These are phyloP conservation scores for Linnemannia elongata DNA, from an alignment of 192 early-diverging fungal genomes.

Conservation along the genomic window DNA sequence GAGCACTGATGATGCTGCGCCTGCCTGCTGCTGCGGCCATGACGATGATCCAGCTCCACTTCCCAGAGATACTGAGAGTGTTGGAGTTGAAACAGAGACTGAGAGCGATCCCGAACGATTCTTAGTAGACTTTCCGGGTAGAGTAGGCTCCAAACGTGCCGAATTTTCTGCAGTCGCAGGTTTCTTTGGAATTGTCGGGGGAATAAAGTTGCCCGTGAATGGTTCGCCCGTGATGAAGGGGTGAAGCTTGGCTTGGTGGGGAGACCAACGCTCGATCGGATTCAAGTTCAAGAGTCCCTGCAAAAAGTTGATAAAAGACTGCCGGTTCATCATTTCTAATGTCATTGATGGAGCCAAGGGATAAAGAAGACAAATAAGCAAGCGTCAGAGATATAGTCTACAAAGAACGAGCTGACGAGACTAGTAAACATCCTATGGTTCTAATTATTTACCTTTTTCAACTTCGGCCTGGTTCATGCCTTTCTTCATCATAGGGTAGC, in stretches of 20 bases:
- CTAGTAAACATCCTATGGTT: no score
- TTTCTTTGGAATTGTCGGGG: constrained; percentile 62
- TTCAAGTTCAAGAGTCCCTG: constrained; percentile 92
- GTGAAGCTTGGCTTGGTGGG: constrained; percentile 93
- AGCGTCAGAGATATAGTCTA: neutral
- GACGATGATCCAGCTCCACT: neutral
- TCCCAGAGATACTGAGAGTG: neutral
- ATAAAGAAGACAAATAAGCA: neutral
- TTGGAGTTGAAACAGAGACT: constrained; percentile 15
- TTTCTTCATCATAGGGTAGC: constrained; percentile 84
- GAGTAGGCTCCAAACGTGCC: constrained; percentile 35
- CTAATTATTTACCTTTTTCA: constrained; percentile 73
- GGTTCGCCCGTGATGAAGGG: constrained; percentile 95
- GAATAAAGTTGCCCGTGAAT: constrained; percentile 78
- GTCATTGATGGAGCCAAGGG: neutral
- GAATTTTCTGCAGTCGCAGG: constrained; percentile 45
- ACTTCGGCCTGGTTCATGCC: constrained; percentile 74
- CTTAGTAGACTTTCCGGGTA: constrained; percentile 34
- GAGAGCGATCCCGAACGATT: constrained; percentile 25
- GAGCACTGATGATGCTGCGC: neutral
- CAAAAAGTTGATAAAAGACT: constrained; percentile 92
- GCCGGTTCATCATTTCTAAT: constrained; percentile 78
- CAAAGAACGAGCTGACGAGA: neutral
- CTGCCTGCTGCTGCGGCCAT: neutral
- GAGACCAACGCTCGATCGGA: constrained; percentile 94